Evolutionary conservation across 2,329 filamentous ascomycete species (phyloP), one percentile per base, ranked within the genome.

Genomic region (Colletotrichum sp.): DNA sequence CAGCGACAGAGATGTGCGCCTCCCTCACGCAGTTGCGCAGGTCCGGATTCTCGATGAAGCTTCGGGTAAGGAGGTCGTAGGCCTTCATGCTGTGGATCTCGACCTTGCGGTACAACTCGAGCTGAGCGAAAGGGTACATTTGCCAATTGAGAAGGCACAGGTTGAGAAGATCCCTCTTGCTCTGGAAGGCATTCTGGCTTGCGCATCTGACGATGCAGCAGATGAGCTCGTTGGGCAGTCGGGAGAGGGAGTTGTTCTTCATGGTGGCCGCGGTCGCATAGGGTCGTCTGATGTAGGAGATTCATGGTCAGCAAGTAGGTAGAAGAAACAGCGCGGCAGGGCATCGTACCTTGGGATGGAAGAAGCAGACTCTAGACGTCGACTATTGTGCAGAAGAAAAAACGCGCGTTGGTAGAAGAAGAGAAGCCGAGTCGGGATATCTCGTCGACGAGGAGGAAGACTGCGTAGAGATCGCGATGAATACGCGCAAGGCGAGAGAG

Each of bases 221-320:
- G 12, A 71, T 13, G 13, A 75, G n/a, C 62, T 75, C 72, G 30
- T 67, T 67, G 26, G 72, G 72, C 52, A 75, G 32, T 21, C 59
- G 59, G 18, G 30, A 62, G n/a, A 62, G 5, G n/a, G 21, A 15
- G 26, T 4, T 21, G 30, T n/a, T 16, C 6, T 24, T 32, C 59
- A 62, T 62, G 18, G 59, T 32, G 59, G 26, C 18, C 8, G 59
- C 12, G 59, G 30, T 21, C 18, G 59, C 30, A 18, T 21, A 21
- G 30, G 59, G 5, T 34, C 6, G 59, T 30, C n/a, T 21, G 12
- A 12, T 16, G 59, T 32, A 15, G 59, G 30, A 32, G 8, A 21
- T 32, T 24, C 21, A 2, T 32, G 18, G 30, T 52, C 10, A 52
- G 44, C n/a, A 21, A 2, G n/a, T 21, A 1, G 10, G n/a, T 13